Base-by-base conservation (phyloP, 1,284 basidiomycete species). In the Papiliotrema fonsecae region DNA sequence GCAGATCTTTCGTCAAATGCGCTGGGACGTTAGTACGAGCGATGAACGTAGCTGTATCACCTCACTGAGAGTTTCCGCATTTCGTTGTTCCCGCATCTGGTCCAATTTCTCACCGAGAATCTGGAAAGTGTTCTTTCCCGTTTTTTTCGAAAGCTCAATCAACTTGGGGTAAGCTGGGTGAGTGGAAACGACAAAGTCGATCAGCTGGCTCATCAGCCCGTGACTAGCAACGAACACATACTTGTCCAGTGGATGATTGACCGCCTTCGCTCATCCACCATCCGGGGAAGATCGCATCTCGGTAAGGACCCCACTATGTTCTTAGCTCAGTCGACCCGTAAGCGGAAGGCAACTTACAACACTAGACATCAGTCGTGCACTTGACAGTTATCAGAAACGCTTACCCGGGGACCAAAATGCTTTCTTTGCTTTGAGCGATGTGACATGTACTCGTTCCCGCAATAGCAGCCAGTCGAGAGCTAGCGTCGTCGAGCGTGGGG, bases 201-300 rank as follows among this genome's bases (percentile, higher is more conserved):
- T 92, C 22, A 97, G 79, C 84, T 88, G 45, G 31, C 25, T 42
- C 24, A 13, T 28, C 24, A 36, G n/a, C 26, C 24, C 18, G 24
- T 28, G 25, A 11, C 5, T 9, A 4, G 21, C 10, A 34, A 16
- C 16, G 13, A 40, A 22, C 13, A 18, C 67, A 46, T 51, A 84
- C 84, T 76, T 96, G 93, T n/a, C 94, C 96, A 0, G 94, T 98
- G 0, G 92, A 94, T 18, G 91, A 96, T 74, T 98, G 94, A 0
- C 94, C 94, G 35, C 94, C 94, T 75, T 98, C 94, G 65, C 96
- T 98, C 91, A 97, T 97, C 96, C 94, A 93, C 84, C 87, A 91
- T 13, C 84, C 90, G 25, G 86, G 86, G 76, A 97, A 96, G 24
- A 94, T 81, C 16, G 74, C 74, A 55, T 74, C 73, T 74, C 85